These are phyloP conservation scores for Candida sp. DNA, from an alignment of 1,139 yeast genomes.

Conservation along the genomic window DNA sequence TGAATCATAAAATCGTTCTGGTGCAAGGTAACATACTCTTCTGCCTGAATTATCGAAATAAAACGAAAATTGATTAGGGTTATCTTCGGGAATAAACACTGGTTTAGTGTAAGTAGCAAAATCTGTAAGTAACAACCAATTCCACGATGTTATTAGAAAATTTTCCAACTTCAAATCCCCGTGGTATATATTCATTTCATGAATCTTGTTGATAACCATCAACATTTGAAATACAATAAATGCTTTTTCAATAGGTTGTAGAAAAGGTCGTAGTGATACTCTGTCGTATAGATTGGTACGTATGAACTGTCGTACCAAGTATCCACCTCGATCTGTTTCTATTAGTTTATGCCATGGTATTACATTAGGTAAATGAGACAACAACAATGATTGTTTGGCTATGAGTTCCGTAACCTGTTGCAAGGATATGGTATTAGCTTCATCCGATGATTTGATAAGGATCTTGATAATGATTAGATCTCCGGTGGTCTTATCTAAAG, in stretches of 20 bases:
- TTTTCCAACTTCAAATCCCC: slow-evolving; percentile 95
- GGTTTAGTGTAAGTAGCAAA: slow-evolving; percentile 82
- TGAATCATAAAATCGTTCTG: slow-evolving; percentile 71
- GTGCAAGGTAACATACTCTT: slow-evolving; percentile 88
- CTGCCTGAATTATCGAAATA: slow-evolving; percentile 90
- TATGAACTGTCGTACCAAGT: slow-evolving; percentile 77
- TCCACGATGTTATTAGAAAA: slow-evolving; percentile 82
- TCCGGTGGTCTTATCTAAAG: slow-evolving; percentile 61
- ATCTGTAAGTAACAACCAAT: slow-evolving; percentile 81
- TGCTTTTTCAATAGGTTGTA: slow-evolving; percentile 74
- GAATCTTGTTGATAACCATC: slow-evolving; percentile 59
- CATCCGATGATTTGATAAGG: slow-evolving; percentile 69
- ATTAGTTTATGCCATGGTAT: slow-evolving; percentile 70
- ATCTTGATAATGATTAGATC: slow-evolving; percentile 69
- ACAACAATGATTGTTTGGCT: slow-evolving; percentile 31
- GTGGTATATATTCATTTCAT: slow-evolving; percentile 59
- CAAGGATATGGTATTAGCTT: slow-evolving; percentile 33
- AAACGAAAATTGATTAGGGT: slow-evolving; percentile 91
- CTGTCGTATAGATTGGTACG: slow-evolving; percentile 82
- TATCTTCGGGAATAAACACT: slow-evolving; percentile 81
- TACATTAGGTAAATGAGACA: slow-evolving; percentile 57
- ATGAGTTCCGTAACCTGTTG: slow-evolving; percentile 30
- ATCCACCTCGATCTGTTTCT: slow-evolving; percentile 92
- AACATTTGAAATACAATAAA: slow-evolving; percentile 85
- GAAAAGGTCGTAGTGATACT: slow-evolving; percentile 82